Conservation (phyloP, 345 rosid genomes). For the Clarkia xantiana region DNA sequence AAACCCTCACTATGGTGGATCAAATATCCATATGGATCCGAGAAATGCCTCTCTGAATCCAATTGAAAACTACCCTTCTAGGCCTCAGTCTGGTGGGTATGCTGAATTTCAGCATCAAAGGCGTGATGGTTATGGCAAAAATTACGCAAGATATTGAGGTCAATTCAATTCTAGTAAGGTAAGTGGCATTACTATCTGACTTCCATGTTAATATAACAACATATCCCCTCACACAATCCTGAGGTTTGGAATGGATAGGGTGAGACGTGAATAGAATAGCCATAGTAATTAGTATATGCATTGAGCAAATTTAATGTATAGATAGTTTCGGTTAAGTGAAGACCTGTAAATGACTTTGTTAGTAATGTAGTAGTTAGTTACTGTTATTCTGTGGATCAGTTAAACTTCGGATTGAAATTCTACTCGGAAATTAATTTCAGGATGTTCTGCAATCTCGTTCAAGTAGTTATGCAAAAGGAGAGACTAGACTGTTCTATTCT, state of each 20-base stretch:
- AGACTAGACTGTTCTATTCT: no score
- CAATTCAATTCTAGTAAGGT: conserved; percentile 29
- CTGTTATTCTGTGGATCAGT: background rate
- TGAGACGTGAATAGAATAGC: background rate
- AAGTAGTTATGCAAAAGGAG: no score
- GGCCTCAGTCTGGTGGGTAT: conserved; percentile 40
- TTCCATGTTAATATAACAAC: conserved; percentile 11
- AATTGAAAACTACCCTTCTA: conserved; percentile 49
- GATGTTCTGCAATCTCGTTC: no score
- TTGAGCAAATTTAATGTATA: no score
- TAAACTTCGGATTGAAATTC: conserved; percentile 1
- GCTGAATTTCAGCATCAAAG: conserved; percentile 73
- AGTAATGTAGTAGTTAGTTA: no score
- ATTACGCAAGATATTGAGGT: conserved; percentile 57
- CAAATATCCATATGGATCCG: conserved; percentile 41
- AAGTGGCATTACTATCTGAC: conserved; percentile 31
- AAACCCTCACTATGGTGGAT: conserved; percentile 42
- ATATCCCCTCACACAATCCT: background rate
- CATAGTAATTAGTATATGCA: no score
- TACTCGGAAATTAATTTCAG: no score
- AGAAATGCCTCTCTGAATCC: conserved; percentile 49
- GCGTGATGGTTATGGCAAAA: conserved; percentile 70
- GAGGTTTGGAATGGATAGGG: background rate
- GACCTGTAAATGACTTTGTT: no score
- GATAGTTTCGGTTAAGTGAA: no score